These are phyloP conservation scores for Caryopteris hybrid DNA, from an alignment of 305 asterid genomes.

Conservation along the genomic window DNA sequence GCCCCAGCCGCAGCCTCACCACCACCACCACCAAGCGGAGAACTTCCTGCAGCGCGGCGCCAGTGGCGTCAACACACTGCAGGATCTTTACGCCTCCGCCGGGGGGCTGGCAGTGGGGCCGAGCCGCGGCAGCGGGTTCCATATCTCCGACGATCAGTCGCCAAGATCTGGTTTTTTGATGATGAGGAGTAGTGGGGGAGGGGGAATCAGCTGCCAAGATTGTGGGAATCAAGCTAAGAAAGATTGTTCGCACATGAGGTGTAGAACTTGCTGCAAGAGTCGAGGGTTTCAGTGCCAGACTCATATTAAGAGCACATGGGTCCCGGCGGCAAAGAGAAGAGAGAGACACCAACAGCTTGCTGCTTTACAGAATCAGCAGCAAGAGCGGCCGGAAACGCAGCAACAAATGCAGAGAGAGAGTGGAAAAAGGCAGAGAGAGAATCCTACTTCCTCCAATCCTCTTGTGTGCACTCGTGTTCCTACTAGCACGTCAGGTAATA, in stretches of 20 bases:
- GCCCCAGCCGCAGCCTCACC: constrained; percentile 29
- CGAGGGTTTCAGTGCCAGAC: constrained; percentile 49
- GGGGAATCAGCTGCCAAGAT: constrained; percentile 52
- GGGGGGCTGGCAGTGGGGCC: constrained; percentile 61
- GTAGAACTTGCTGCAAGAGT: constrained; percentile 46
- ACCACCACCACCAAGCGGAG: constrained; percentile 28
- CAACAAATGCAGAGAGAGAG: neutral
- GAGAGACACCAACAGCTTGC: constrained; percentile 64
- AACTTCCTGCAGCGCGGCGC: constrained; percentile 27
- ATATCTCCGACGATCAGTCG: constrained; percentile 34
- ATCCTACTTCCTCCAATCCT: constrained; percentile 37
- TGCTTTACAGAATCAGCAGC: constrained; percentile 32
- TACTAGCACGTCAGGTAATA: constrained; percentile 41
- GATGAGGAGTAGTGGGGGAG: constrained; percentile 65
- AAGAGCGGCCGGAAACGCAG: neutral
- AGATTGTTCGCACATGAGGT: constrained; percentile 45
- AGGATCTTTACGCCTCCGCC: constrained; percentile 65
- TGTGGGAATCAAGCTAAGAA: constrained; percentile 52
- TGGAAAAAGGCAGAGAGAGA: constrained; percentile 49
- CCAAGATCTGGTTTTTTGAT: constrained; percentile 50
- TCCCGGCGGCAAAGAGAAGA: constrained; percentile 63
- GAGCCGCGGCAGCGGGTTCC: constrained; percentile 37
- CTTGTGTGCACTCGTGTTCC: constrained; percentile 62
- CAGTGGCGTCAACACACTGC: constrained; percentile 28
- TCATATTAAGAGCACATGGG: constrained; percentile 50